Percentiles rank a stretch among this genome's conserved stretches.
Conservation (phyloP, 1,139 yeast genomes). For the Yamadazyma sp. region DNA sequence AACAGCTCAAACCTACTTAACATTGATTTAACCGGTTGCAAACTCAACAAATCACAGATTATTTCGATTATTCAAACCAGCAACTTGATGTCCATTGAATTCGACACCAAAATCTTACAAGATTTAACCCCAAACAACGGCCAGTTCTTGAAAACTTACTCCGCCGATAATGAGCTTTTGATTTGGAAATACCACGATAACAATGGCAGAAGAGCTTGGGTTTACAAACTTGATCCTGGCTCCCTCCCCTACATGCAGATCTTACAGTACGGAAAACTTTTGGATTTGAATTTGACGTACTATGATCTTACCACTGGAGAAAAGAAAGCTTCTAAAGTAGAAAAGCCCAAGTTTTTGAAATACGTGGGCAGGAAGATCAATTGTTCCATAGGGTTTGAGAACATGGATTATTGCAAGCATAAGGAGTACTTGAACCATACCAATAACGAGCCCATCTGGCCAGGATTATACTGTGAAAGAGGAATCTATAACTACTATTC, state of each 20-base stretch:
- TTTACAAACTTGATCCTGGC: conserved; percentile 50
- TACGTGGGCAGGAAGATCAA: conserved; percentile 65
- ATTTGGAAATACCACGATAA: conserved; percentile 57
- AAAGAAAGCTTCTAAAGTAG: conserved; percentile 54
- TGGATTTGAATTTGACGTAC: conserved; percentile 39
- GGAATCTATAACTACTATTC: conserved; percentile 74
- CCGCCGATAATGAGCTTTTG: conserved; percentile 28
- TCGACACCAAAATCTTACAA: conserved; percentile 39
- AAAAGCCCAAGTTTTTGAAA: conserved; percentile 60
- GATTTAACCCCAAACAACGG: conserved; percentile 39
- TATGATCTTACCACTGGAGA: conserved; percentile 71
- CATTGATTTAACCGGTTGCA: conserved; percentile 43
- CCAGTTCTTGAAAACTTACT: conserved; percentile 24
- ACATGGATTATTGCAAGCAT: conserved; percentile 36
- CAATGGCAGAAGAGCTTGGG: conserved; percentile 84
- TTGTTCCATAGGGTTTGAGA: conserved; percentile 53
- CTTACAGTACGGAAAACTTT: conserved; percentile 16
- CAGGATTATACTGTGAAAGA: conserved; percentile 61
- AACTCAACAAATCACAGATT: conserved; percentile 24
- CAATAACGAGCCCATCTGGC: conserved; percentile 55
- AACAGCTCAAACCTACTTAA: conserved; percentile 26
- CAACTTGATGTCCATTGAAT: conserved; percentile 37
- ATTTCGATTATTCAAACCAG: conserved; percentile 29
- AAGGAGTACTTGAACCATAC: conserved; percentile 27
- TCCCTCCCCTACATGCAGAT: conserved; percentile 36